Evolutionary conservation across 108 stramenopile species (phyloP).

Genomic region (Fistulifera solaris): DNA sequence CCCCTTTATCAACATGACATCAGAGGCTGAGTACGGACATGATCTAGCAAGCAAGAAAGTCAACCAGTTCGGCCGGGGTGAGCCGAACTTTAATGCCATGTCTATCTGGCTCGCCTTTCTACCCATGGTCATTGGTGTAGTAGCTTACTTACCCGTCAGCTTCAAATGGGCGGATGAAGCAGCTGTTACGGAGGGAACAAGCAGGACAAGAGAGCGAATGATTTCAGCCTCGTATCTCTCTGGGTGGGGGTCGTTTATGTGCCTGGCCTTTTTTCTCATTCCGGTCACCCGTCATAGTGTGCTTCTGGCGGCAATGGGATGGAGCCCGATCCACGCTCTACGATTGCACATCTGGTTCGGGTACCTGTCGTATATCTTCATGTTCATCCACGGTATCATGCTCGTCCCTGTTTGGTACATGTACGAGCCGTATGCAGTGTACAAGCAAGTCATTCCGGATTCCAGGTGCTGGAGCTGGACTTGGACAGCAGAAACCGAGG

Average conservation of each 20-base stretch:
- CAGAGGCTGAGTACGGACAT: not conserved
- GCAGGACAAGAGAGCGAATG: no score
- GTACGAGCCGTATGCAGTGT: slow-evolving; percentile 8
- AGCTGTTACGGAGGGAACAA: not conserved
- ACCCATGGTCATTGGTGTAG: not conserved
- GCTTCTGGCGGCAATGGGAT: slow-evolving; percentile 23
- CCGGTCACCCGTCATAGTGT: slow-evolving; percentile 40
- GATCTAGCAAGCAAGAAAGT: not conserved
- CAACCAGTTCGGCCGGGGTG: slow-evolving; percentile 5
- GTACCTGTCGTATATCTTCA: slow-evolving; percentile 5
- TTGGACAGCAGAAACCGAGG: not conserved
- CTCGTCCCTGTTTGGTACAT: slow-evolving; percentile 1
- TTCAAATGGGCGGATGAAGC: not conserved
- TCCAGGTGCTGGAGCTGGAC: slow-evolving; percentile 6
- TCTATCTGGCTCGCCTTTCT: not conserved
- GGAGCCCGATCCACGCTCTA: slow-evolving; percentile 28
- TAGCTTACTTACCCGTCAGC: not conserved
- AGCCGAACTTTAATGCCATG: slow-evolving; percentile 4
- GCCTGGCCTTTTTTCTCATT: no score
- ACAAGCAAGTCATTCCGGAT: slow-evolving; percentile 13
- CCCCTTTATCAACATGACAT: no score
- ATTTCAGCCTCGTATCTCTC: not conserved
- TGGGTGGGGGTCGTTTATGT: slow-evolving; percentile 9
- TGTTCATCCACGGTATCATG: not conserved
- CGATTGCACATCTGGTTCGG: slow-evolving; percentile 44